Evolutionary conservation across 2,329 filamentous ascomycete species (phyloP).

Genomic region (Sclerotinia minor): DNA sequence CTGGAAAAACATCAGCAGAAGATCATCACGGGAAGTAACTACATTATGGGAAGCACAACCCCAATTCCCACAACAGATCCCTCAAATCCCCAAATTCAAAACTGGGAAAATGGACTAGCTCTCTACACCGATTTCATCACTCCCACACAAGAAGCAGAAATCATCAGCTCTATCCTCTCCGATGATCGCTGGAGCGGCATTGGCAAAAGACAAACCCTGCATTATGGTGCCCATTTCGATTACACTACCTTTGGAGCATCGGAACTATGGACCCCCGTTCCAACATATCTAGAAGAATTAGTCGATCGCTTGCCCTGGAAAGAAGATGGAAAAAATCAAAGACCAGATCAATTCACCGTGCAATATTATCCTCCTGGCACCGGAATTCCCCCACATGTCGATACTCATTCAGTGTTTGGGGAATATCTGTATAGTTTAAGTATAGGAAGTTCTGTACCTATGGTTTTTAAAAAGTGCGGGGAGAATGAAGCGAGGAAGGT

Average conservation of each 20-base stretch:
- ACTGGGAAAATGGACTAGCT: conserved; percentile 12
- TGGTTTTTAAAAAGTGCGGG: conserved; percentile 14
- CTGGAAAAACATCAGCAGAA: background rate
- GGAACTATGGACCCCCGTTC: background rate
- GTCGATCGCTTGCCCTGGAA: background rate
- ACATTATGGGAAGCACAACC: background rate
- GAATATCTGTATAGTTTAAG: conserved; percentile 41
- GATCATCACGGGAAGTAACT: background rate
- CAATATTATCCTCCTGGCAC: conserved; percentile 61
- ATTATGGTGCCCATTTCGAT: conserved; percentile 20
- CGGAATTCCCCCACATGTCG: conserved; percentile 62
- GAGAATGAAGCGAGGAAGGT: conserved; percentile 13
- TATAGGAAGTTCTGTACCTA: background rate
- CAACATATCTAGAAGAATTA: background rate
- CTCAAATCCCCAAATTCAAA: background rate
- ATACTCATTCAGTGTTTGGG: conserved; percentile 52
- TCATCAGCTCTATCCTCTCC: background rate
- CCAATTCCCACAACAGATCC: background rate
- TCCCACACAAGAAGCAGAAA: background rate
- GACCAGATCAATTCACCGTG: conserved; percentile 58
- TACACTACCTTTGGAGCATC: conserved; percentile 18
- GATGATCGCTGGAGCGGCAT: conserved; percentile 11
- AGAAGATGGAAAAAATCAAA: background rate
- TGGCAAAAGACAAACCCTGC: conserved; percentile 6
- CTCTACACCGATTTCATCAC: conserved; percentile 19